These are phyloP conservation scores for Aureobasidium subglaciale DNA, from an alignment of 2,329 filamentous ascomycete species.

Conservation along the genomic window DNA sequence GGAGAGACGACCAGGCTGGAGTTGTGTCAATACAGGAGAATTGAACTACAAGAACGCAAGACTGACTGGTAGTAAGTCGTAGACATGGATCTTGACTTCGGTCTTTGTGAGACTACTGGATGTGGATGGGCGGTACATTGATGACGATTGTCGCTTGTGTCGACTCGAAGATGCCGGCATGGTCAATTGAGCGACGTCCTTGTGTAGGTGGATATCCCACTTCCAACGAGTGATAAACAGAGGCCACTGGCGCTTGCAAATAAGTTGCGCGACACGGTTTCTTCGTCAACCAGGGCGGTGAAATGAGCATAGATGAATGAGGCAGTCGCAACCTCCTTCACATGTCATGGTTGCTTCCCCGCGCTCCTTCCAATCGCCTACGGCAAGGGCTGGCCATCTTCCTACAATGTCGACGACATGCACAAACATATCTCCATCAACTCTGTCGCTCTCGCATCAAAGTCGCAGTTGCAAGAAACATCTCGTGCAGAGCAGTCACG, in stretches of 20 bases:
- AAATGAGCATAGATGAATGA: not conserved
- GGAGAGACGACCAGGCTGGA: constrained; percentile 65
- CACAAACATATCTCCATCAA: not conserved
- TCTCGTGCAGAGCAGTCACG: not conserved
- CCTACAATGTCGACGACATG: not conserved
- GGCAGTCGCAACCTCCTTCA: constrained; percentile 3
- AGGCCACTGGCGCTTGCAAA: not conserved
- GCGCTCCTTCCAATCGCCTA: not conserved
- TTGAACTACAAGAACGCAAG: too few species aligned
- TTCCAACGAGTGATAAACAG: not conserved
- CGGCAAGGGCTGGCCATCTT: not conserved
- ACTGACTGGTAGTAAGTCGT: constrained; percentile 31
- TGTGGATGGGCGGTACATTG: constrained; percentile 7
- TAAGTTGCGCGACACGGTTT: not conserved
- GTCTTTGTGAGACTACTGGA: constrained; percentile 22
- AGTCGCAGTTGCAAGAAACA: not conserved
- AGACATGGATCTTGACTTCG: constrained; percentile 31
- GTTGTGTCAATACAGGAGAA: constrained; percentile 9
- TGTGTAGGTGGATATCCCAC: not conserved
- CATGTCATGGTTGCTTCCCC: constrained; percentile 6
- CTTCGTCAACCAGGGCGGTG: not conserved
- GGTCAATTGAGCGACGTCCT: not conserved
- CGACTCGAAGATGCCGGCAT: not conserved
- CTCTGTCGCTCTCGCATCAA: not conserved
- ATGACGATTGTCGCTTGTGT: constrained; percentile 14